Conservation (phyloP, 371 early-diverging fungal genomes). For the Blakeslea trispora region DNA sequence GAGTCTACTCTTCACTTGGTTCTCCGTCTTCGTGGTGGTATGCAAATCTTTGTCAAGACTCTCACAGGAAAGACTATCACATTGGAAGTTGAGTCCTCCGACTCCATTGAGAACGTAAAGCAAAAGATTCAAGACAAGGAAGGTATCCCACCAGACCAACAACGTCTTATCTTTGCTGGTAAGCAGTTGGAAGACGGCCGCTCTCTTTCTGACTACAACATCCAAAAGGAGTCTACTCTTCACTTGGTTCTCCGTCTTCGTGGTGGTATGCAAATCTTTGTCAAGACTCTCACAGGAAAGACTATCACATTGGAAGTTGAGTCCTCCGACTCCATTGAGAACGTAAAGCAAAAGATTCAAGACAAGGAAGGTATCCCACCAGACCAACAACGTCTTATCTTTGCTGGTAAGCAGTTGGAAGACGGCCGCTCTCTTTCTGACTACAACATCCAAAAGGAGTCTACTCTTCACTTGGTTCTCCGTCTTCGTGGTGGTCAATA, state of each 20-base stretch:
- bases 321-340: constrained; percentile 91
- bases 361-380: constrained; percentile 52
- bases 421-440: constrained; percentile 25
- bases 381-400: constrained; percentile 16
- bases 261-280: constrained; percentile 83
- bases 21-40: constrained; percentile 94
- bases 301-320: constrained; percentile 94
- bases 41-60: constrained; percentile 84
- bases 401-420: constrained; percentile 26
- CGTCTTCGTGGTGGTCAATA: constrained; percentile 47
- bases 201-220: constrained; percentile 77
- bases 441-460: constrained; percentile 29
- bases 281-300: constrained; percentile 82
- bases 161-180: constrained; percentile 98
- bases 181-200: constrained; percentile 98
- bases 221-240: constrained; percentile 94
- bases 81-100: constrained; percentile 92
- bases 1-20: constrained; percentile 97
- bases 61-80: constrained; percentile 86
- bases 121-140: constrained; percentile 98
- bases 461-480: constrained; percentile 25
- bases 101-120: constrained; percentile 97
- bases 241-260: constrained; percentile 96
- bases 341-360: constrained; percentile 97
- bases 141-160: constrained; percentile 98